These are phyloP conservation scores for Zygosaccharomyces bailii DNA, from an alignment of 805 yeast genomes.

Conservation along the genomic window DNA sequence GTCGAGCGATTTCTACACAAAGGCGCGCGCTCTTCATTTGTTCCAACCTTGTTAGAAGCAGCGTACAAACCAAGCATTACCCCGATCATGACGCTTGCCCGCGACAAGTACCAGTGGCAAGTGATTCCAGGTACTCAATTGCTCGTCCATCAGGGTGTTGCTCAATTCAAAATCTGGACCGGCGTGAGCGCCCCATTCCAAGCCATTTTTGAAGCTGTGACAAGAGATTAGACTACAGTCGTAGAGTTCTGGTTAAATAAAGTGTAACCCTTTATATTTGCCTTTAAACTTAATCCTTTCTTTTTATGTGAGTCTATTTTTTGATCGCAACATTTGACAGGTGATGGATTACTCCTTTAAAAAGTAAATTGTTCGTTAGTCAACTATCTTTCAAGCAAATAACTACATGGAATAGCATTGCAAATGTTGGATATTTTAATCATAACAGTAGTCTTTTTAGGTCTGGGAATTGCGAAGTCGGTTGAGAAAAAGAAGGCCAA, in stretches of 20 bases:
- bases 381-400: background rate
- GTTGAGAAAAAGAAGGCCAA: background rate
- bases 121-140: conserved; percentile 88
- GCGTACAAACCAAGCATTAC: conserved; percentile 90
- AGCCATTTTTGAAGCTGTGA: conserved; percentile 60
- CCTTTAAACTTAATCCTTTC: background rate
- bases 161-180: conserved; percentile 78
- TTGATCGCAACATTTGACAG: background rate
- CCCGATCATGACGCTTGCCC: conserved; percentile 78
- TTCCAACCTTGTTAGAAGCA: conserved; percentile 75
- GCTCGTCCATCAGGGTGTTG: conserved; percentile 90
- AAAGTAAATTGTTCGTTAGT: background rate
- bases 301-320: background rate
- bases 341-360: background rate
- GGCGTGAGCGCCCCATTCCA: conserved; percentile 61
- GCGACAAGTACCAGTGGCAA: conserved; percentile 61
- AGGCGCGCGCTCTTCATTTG: conserved; percentile 40
- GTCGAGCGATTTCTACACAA: conserved; percentile 47
- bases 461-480: background rate
- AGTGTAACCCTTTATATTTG: too few relatives aligned
- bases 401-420: background rate
- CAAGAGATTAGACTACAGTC: conserved; percentile 18
- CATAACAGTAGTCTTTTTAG: background rate
- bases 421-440: background rate
- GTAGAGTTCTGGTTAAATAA: background rate